A percentile compares a stretch with the other conserved stretches of the same genome.
Evolutionary conservation across 2,329 filamentous ascomycete species (phyloP).

Genomic region (Diaporthe citriasiana): DNA sequence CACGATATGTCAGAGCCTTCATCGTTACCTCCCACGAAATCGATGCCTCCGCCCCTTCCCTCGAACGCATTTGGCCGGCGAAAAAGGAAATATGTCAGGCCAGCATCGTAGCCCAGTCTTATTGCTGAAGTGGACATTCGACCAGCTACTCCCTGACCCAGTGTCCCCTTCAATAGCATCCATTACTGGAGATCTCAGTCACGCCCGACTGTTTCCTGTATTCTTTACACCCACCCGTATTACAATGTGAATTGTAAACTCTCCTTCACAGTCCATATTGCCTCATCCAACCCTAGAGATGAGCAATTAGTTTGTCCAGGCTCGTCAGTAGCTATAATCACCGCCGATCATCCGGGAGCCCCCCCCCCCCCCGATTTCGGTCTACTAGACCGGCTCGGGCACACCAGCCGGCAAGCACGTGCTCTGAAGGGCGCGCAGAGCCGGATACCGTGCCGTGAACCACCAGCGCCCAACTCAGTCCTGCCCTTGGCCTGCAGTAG

Average conservation of each 20-base stretch:
- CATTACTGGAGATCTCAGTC: neutral
- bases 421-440: conserved; percentile 16
- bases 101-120: neutral
- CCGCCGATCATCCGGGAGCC: conserved; percentile 10
- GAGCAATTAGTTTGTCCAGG: neutral
- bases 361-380: conserved; percentile 29
- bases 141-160: no score
- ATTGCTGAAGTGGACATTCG: neutral
- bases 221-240: neutral
- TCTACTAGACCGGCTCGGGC: conserved; percentile 11
- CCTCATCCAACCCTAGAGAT: neutral
- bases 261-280: neutral
- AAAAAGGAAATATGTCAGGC: neutral
- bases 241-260: no score
- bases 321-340: neutral
- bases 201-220: neutral
- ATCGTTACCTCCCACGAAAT: neutral
- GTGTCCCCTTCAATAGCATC: neutral
- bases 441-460: neutral
- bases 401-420: conserved; percentile 7
- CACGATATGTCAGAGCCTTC: neutral
- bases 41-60: no score
- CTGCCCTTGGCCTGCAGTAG: conserved; percentile 26
- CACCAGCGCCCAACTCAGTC: conserved; percentile 1
- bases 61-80: neutral